Percentiles rank a stretch among this genome's conserved stretches.
Conservation (phyloP, 257 asterid species). For the Asclepias syriaca region DNA sequence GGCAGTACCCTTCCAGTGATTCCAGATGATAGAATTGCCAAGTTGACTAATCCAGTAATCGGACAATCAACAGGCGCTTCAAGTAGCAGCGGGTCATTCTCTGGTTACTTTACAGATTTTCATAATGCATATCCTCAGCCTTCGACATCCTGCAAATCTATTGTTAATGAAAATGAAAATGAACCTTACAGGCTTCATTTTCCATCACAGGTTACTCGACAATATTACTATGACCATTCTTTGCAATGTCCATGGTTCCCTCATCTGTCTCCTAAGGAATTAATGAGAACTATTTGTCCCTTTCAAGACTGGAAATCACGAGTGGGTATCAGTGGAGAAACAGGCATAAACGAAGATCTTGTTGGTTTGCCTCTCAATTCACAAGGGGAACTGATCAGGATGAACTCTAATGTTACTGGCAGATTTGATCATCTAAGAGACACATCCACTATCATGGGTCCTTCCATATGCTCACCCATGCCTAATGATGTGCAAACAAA, state of each 20-base stretch:
- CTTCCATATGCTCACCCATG: constrained; percentile 27
- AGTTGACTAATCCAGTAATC: constrained; percentile 18
- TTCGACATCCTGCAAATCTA: constrained; percentile 19
- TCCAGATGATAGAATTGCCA: constrained; percentile 20
- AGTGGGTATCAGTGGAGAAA: constrained; percentile 23
- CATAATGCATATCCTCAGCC: constrained; percentile 30
- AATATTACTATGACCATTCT: constrained; percentile 25
- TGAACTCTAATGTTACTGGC: constrained; percentile 32
- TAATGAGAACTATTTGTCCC: constrained; percentile 30
- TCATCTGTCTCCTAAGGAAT: constrained; percentile 33
- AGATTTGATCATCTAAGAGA: constrained; percentile 32
- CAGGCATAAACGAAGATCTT: constrained; percentile 23
- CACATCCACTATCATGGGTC: constrained; percentile 20
- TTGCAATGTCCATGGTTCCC: constrained; percentile 34
- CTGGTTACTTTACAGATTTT: constrained; percentile 34
- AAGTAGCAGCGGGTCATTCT: constrained; percentile 20
- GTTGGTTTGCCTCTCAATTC: constrained; percentile 74
- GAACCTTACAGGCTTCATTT: constrained; percentile 17
- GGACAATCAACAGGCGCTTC: constrained; percentile 22
- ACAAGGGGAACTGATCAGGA: constrained; percentile 51
- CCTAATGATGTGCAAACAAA: constrained; percentile 14
- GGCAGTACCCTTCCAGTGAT: constrained; percentile 24
- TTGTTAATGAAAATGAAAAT: constrained; percentile 15
- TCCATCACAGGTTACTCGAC: constrained; percentile 21
- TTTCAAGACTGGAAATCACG: constrained; percentile 28